Evolutionary conservation across 306 rosid species (phyloP).

Genomic region (Hippophae tibetana): DNA sequence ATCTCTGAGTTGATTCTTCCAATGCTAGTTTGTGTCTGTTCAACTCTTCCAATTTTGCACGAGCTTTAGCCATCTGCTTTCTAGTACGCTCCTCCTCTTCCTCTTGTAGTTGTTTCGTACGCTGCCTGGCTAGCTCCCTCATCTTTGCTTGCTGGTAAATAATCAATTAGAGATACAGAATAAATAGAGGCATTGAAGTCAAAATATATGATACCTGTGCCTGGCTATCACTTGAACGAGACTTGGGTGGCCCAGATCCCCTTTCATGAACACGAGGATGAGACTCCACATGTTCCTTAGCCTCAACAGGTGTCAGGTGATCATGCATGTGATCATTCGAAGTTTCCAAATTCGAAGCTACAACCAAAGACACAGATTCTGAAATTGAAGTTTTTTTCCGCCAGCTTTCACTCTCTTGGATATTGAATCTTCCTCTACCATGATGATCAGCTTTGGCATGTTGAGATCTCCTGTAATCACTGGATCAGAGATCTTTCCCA

Average conservation of each 20-base stretch:
- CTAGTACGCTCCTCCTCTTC: constrained; percentile 80
- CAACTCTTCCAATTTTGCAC: constrained; percentile 72
- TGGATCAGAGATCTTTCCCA: constrained; percentile 23
- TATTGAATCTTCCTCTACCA: constrained; percentile 41
- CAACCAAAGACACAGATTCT: constrained; percentile 31
- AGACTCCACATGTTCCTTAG: constrained; percentile 32
- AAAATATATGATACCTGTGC: constrained; percentile 54
- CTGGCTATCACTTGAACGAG: constrained; percentile 41
- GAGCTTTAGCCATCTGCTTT: constrained; percentile 72
- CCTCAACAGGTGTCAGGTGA: constrained; percentile 31
- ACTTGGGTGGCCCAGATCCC: constrained; percentile 31
- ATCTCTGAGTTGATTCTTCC: constrained; percentile 35
- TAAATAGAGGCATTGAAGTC: constrained; percentile 15
- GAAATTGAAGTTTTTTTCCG: constrained; percentile 34
- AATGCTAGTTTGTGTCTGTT: constrained; percentile 40
- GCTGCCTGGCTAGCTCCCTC: constrained; percentile 70
- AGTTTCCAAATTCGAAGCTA: constrained; percentile 34
- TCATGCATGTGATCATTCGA: constrained; percentile 46
- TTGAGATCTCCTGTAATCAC: constrained; percentile 51
- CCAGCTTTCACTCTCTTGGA: constrained; percentile 57
- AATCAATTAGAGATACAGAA: constrained; percentile 18
- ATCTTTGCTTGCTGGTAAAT: constrained; percentile 52
- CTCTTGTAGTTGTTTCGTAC: constrained; percentile 70
- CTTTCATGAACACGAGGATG: constrained; percentile 35
- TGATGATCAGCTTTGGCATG: constrained; percentile 45